These are phyloP conservation scores for Phytophthora constricta DNA, from an alignment of 352 stramenopile species.

Conservation along the genomic window DNA sequence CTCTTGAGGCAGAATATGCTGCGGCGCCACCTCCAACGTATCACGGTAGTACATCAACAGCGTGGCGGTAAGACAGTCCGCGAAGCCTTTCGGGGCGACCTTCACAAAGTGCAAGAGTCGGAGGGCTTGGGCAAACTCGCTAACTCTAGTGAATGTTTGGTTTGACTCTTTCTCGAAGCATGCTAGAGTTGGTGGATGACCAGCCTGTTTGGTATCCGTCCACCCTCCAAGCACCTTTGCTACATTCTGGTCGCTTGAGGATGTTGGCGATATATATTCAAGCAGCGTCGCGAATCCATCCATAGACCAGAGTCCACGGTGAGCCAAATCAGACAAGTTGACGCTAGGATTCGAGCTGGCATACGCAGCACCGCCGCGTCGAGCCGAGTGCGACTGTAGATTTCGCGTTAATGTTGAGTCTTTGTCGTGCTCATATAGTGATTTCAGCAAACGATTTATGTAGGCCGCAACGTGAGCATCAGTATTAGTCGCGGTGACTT, in stretches of 20 bases:
- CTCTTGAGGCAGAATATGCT: constrained; percentile 5
- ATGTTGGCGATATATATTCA: constrained; percentile 29
- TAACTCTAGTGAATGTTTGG: neutral
- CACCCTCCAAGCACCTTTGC: constrained; percentile 24
- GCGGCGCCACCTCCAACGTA: neutral
- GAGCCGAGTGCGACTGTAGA: constrained; percentile 8
- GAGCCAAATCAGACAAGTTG: constrained; percentile 25
- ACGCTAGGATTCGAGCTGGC: constrained; percentile 15
- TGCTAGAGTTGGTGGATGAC: constrained; percentile 4
- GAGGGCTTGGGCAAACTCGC: neutral
- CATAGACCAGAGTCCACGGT: constrained; percentile 24
- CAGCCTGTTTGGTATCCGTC: constrained; percentile 9
- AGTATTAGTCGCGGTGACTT: constrained; percentile 3
- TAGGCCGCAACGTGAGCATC: neutral
- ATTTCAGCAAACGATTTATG: neutral
- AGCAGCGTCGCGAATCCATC: constrained; percentile 26
- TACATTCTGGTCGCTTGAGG: constrained; percentile 20
- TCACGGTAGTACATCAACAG: constrained; percentile 19
- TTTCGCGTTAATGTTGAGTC: neutral
- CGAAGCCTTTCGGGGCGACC: neutral
- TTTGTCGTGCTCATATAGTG: neutral
- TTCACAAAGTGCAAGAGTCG: constrained; percentile 6
- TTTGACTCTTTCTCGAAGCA: constrained; percentile 13
- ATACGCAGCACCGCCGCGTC: constrained; percentile 10
- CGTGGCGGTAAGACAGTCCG: constrained; percentile 11